Evolutionary conservation across 2,329 filamentous ascomycete species (phyloP).

Genomic region (Graphilbum fragrans): DNA sequence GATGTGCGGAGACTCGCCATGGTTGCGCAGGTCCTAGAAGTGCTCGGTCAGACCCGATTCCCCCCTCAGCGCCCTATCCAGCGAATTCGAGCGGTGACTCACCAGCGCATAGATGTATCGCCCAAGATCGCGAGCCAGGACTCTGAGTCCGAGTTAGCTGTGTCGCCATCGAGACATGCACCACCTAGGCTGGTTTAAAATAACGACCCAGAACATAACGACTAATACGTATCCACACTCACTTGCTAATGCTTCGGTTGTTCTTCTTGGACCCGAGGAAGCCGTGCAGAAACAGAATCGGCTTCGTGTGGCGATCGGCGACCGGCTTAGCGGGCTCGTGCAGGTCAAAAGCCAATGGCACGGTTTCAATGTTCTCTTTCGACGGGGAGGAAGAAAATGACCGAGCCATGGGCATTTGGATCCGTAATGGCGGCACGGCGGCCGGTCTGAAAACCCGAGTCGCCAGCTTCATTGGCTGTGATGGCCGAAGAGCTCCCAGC

Average conservation of each 20-base stretch:
- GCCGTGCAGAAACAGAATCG: slow-evolving; percentile 83
- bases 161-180: no score
- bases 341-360: slow-evolving; percentile 50
- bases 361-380: slow-evolving; percentile 1
- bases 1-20: slow-evolving; percentile 78
- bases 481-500: no score
- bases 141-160: slow-evolving; percentile 33
- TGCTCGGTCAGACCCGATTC: slow-evolving; percentile 3
- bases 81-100: no score
- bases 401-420: no score
- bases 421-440: no score
- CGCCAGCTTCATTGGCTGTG: no score
- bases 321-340: slow-evolving; percentile 43
- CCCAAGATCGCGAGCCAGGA: slow-evolving; percentile 67
- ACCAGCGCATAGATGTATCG: slow-evolving; percentile 74
- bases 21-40: slow-evolving; percentile 72
- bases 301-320: slow-evolving; percentile 31
- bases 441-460: no score
- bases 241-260: slow-evolving; percentile 92
- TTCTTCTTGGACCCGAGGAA: slow-evolving; percentile 94
- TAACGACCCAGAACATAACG: no score
- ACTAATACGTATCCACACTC: slow-evolving; percentile 22
- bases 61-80: not conserved
- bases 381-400: slow-evolving; percentile 1
- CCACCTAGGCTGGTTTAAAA: no score